These are phyloP conservation scores for Mycena albidolilacea DNA, from an alignment of 768 basidiomycete species.

Conservation along the genomic window DNA sequence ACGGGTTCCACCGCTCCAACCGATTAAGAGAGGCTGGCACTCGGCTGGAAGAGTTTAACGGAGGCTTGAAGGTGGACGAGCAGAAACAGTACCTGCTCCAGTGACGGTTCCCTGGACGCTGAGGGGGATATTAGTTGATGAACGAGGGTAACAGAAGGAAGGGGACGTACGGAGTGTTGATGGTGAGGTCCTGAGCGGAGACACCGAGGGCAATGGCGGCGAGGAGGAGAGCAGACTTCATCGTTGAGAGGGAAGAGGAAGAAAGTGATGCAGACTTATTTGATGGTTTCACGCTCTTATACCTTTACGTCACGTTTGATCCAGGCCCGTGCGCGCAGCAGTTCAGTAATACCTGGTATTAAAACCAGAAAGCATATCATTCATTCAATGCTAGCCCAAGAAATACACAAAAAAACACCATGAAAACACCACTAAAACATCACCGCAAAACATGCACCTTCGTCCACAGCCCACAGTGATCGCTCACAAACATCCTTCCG, in stretches of 20 bases:
- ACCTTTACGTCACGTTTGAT: not conserved
- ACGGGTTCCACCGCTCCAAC: conserved; percentile 49
- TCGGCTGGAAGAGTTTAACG: conserved; percentile 47
- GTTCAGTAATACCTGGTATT: not conserved
- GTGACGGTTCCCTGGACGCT: conserved; percentile 50
- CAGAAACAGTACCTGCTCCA: conserved; percentile 20
- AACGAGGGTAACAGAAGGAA: not conserved
- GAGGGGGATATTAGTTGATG: conserved; percentile 3
- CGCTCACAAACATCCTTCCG: conserved; percentile 62
- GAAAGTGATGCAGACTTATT: conserved; percentile 37
- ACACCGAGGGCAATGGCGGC: conserved; percentile 59
- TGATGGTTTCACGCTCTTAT: conserved; percentile 36
- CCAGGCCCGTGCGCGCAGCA: not conserved
- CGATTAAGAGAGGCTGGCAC: conserved; percentile 60
- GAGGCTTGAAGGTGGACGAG: not conserved
- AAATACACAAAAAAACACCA: not conserved
- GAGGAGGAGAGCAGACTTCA: conserved; percentile 63
- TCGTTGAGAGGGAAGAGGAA: conserved; percentile 54
- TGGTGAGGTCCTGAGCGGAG: conserved; percentile 61
- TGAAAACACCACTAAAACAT: conserved; percentile 16
- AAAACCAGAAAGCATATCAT: no score
- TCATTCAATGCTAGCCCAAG: not conserved
- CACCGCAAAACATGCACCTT: conserved; percentile 48
- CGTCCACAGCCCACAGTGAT: conserved; percentile 75
- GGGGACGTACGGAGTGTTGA: conserved; percentile 82